A percentile compares a stretch with the other conserved stretches of the same genome.
Evolutionary conservation across 2,329 filamentous ascomycete species (phyloP).

Genomic region (Colletotrichum liaoningense): DNA sequence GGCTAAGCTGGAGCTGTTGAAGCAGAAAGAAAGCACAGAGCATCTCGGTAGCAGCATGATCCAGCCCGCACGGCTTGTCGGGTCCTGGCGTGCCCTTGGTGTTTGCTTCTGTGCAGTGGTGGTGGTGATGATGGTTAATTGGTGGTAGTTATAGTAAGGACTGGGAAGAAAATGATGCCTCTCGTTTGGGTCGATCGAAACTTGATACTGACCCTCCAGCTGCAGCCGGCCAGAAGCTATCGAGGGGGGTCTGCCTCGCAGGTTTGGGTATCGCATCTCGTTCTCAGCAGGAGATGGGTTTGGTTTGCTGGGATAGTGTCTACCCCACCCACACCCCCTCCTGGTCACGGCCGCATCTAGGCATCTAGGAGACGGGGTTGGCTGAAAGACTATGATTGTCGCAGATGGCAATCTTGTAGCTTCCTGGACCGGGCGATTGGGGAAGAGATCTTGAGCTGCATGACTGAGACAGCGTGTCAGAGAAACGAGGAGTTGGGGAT

Average conservation of each 20-base stretch:
- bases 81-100: background rate
- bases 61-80: background rate
- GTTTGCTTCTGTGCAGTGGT: background rate
- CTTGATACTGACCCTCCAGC: background rate
- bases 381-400: slow-evolving; percentile 2
- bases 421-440: slow-evolving; percentile 1
- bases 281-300: background rate
- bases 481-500: slow-evolving; percentile 25
- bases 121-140: background rate
- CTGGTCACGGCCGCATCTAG: background rate
- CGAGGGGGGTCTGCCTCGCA: background rate
- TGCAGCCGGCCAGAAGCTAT: background rate
- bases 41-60: background rate
- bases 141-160: background rate
- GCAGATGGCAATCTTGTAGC: slow-evolving; percentile 17
- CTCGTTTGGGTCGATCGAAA: background rate
- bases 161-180: background rate
- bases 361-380: background rate
- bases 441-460: slow-evolving; percentile 27
- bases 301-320: background rate
- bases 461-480: slow-evolving; percentile 33
- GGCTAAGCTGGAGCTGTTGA: background rate
- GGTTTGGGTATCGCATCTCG: background rate
- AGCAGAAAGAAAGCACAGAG: background rate
- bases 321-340: background rate